A percentile compares a stretch with the other conserved stretches of the same genome.
phyloP scores from a whole-genome alignment of 352 stramenopile species.

The Phytophthora colocasiae region DNA sequence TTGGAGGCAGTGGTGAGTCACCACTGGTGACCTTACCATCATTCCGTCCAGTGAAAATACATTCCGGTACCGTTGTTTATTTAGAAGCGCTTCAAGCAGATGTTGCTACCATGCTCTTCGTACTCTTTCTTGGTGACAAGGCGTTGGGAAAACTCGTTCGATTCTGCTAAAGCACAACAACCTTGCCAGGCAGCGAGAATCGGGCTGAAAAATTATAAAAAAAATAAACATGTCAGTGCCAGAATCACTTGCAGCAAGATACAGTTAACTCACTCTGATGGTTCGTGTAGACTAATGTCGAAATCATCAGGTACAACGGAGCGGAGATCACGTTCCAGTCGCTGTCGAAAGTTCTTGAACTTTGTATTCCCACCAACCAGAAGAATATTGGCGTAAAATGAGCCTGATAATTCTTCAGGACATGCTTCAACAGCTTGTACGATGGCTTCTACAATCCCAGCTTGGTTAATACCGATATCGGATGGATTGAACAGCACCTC shows the following conservation, averaged over 20 bases:
- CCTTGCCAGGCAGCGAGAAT: conserved; percentile 67
- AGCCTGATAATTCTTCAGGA: conserved; percentile 66
- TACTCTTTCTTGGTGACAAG: conserved; percentile 77
- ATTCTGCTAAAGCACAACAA: conserved; percentile 52
- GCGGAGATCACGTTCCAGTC: conserved; percentile 72
- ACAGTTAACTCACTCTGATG: conserved; percentile 59
- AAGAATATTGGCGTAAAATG: conserved; percentile 89
- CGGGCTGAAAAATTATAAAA: conserved; percentile 43
- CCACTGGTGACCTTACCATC: neutral
- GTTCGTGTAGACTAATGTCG: conserved; percentile 44
- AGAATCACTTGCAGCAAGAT: neutral
- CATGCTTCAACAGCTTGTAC: conserved; percentile 85
- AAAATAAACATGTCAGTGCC: conserved; percentile 2
- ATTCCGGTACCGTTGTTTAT: neutral
- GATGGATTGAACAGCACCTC: conserved; percentile 94
- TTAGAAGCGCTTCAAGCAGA: conserved; percentile 55
- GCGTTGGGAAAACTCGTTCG: conserved; percentile 31
- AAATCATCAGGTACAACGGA: conserved; percentile 64
- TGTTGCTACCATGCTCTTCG: conserved; percentile 78
- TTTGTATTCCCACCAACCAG: conserved; percentile 91
- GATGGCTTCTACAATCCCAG: conserved; percentile 87
- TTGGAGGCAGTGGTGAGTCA: neutral
- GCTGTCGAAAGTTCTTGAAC: conserved; percentile 81
- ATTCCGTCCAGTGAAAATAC: neutral
- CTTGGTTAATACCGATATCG: conserved; percentile 91